Conservation (phyloP, 495 filamentous ascomycete species). For the Xanthoparmelia taractica region DNA sequence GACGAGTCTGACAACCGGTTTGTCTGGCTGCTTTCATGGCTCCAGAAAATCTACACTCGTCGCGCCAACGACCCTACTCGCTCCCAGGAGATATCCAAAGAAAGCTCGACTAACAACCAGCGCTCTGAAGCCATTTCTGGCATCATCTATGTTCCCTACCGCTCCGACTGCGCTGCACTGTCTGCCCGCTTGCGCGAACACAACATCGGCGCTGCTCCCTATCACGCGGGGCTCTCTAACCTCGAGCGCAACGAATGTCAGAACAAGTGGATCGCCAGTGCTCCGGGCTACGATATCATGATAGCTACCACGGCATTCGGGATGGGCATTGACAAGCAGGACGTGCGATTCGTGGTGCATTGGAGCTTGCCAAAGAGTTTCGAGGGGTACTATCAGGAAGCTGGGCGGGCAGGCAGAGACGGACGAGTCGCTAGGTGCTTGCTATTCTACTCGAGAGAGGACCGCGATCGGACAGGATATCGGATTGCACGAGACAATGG, state of each 20-base stretch:
- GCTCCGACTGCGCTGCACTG: constrained; percentile 67
- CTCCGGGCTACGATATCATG: constrained; percentile 74
- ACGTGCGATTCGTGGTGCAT: constrained; percentile 88
- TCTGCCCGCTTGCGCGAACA: constrained; percentile 41
- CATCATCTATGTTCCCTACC: constrained; percentile 81
- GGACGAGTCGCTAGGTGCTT: constrained; percentile 79
- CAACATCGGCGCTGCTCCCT: constrained; percentile 41
- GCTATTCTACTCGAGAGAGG: constrained; percentile 79
- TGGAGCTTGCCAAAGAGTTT: constrained; percentile 89
- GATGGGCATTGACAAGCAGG: constrained; percentile 94
- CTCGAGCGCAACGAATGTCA: constrained; percentile 41
- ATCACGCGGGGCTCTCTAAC: constrained; percentile 43
- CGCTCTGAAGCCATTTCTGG: constrained; percentile 62
- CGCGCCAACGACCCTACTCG: constrained; percentile 41
- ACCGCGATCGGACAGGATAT: constrained; percentile 65
- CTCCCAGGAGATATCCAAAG: constrained; percentile 37
- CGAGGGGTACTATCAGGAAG: constrained; percentile 94
- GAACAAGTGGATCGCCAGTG: constrained; percentile 66
- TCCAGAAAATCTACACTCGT: constrained; percentile 60
- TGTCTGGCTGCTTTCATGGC: constrained; percentile 62
- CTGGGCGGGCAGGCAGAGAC: constrained; percentile 82
- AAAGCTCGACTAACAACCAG: constrained; percentile 40
- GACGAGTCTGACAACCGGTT: constrained; percentile 65
- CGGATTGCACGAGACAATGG: constrained; percentile 35
- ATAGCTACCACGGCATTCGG: constrained; percentile 94